These are phyloP conservation scores for Bromus sterilis DNA, from an alignment of 176 grass and related monocot species.

Conservation along the genomic window DNA sequence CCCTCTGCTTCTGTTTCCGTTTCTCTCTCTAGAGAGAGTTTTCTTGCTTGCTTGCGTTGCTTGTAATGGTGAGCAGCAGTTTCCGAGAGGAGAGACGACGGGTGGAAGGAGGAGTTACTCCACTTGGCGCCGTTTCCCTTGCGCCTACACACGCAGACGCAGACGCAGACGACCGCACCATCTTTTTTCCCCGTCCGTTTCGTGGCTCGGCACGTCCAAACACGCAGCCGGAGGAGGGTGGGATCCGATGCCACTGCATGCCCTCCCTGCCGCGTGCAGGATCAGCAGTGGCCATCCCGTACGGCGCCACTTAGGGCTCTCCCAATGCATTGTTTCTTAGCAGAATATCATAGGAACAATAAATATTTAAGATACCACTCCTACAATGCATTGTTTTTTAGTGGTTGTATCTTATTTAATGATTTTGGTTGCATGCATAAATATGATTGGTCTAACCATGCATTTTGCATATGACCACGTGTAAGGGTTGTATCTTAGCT, in stretches of 20 bases:
- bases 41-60: background rate
- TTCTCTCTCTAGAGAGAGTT: background rate
- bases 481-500: too few relatives aligned
- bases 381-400: too few relatives aligned
- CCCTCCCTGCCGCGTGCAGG: background rate
- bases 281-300: background rate
- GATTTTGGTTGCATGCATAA: too few relatives aligned
- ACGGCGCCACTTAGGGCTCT: background rate
- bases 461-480: too few relatives aligned
- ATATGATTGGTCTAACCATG: too few relatives aligned
- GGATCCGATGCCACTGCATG: constrained; percentile 2
- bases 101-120: background rate
- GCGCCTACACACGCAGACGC: too few relatives aligned
- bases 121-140: background rate
- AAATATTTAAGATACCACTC: too few relatives aligned
- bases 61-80: background rate
- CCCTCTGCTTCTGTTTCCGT: too few relatives aligned
- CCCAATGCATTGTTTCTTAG: too few relatives aligned
- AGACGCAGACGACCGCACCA: background rate
- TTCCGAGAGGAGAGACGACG: background rate
- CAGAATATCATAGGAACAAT: too few relatives aligned
- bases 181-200: background rate
- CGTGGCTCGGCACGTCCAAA: background rate
- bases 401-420: too few relatives aligned
- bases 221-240: background rate